Percentiles rank a stretch among this genome's conserved stretches.
Conservation (phyloP, 139 green algal genomes). For the Coelastrella sp. region DNA sequence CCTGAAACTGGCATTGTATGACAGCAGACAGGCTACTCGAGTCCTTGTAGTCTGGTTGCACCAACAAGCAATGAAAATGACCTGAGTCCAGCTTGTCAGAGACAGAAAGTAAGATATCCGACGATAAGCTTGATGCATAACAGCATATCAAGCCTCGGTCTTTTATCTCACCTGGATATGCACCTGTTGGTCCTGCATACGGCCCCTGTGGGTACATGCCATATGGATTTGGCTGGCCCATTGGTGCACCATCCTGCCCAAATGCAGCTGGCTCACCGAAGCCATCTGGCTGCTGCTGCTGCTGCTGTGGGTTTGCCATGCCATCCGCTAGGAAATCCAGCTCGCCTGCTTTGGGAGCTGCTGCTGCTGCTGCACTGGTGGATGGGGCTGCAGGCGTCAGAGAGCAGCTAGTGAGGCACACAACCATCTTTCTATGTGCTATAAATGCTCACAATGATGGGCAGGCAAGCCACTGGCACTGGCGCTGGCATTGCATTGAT, state of each 20-base stretch:
- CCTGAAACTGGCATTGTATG: no score
- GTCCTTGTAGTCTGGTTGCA: no score
- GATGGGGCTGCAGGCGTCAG: background rate
- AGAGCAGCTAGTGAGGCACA: background rate
- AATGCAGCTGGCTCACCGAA: conserved; percentile 45
- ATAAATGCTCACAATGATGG: no score
- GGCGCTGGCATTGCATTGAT: no score
- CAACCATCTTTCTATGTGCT: no score
- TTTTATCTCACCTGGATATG: background rate
- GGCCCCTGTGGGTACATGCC: conserved; percentile 7
- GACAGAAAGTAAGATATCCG: no score
- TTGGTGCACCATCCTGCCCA: conserved; percentile 5
- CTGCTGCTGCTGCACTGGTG: background rate
- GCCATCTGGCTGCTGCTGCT: conserved; percentile 39
- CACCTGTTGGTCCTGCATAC: conserved; percentile 7
- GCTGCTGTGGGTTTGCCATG: conserved; percentile 24
- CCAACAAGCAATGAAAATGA: no score
- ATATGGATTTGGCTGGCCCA: background rate
- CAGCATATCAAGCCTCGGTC: no score
- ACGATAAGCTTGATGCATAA: no score
- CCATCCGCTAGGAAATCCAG: conserved; percentile 47
- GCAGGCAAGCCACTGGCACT: no score
- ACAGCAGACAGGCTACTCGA: no score
- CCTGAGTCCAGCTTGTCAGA: no score
- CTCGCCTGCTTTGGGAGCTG: conserved; percentile 24